These are phyloP conservation scores for Aphanomyces cochlioides DNA, from an alignment of 352 stramenopile species.

Conservation along the genomic window DNA sequence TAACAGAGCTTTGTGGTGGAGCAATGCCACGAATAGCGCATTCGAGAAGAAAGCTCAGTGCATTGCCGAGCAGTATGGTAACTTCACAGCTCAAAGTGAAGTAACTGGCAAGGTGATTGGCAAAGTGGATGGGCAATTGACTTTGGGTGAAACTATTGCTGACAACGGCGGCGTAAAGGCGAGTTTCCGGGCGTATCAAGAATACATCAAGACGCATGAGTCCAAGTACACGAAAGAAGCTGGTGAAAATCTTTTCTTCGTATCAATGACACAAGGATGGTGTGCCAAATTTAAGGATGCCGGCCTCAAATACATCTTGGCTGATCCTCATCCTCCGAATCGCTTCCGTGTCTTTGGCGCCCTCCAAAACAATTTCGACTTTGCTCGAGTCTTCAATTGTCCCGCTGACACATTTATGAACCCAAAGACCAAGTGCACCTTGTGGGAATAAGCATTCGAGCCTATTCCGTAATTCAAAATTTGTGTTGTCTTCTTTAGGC, in stretches of 20 bases:
- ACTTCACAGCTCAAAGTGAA: slow-evolving; percentile 41
- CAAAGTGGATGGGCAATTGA: slow-evolving; percentile 20
- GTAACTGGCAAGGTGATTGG: slow-evolving; percentile 40
- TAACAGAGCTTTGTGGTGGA: slow-evolving; percentile 90
- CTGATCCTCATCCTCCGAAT: slow-evolving; percentile 51
- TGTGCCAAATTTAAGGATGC: slow-evolving; percentile 52
- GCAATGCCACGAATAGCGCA: slow-evolving; percentile 42
- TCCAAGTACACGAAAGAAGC: slow-evolving; percentile 14
- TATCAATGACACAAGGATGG: slow-evolving; percentile 59
- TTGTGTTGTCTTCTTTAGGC: too few relatives aligned
- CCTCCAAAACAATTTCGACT: slow-evolving; percentile 61
- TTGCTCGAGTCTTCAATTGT: slow-evolving; percentile 59
- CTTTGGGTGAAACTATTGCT: not conserved
- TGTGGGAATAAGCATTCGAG: slow-evolving; percentile 51
- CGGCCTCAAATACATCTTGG: slow-evolving; percentile 49
- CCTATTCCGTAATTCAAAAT: too few relatives aligned
- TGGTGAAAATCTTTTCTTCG: slow-evolving; percentile 56
- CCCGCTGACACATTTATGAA: slow-evolving; percentile 55
- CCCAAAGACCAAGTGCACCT: slow-evolving; percentile 55
- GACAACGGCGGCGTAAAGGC: not conserved
- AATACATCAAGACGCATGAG: slow-evolving; percentile 31
- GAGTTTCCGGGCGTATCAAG: not conserved
- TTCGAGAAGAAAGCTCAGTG: slow-evolving; percentile 55
- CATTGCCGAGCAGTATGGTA: slow-evolving; percentile 53
- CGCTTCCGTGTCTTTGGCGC: slow-evolving; percentile 64